These are phyloP conservation scores for Gossypium laxum DNA, from an alignment of 441 rosid genomes.

Conservation along the genomic window DNA sequence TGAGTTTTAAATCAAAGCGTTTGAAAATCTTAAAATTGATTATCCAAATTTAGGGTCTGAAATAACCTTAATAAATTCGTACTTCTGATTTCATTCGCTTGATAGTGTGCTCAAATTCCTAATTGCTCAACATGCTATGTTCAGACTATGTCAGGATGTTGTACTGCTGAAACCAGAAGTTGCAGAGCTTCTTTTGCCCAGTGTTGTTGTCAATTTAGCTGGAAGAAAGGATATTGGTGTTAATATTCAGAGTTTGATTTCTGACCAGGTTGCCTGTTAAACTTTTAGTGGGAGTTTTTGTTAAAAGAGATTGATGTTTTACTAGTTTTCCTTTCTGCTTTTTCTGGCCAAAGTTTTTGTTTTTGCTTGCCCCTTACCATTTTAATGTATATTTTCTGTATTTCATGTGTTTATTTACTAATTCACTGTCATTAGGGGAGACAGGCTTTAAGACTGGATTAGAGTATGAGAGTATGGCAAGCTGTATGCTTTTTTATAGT, in stretches of 20 bases:
- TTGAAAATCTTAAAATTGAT: conserved; percentile 3
- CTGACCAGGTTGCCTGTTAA: conserved; percentile 49
- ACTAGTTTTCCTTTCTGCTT: neutral
- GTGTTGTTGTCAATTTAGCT: conserved; percentile 66
- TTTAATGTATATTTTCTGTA: neutral
- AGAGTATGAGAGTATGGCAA: neutral
- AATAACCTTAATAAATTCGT: neutral
- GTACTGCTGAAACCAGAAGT: conserved; percentile 75
- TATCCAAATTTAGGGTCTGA: conserved; percentile 8
- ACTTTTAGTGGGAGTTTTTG: neutral
- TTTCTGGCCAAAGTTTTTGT: neutral
- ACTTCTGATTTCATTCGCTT: neutral
- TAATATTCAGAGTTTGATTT: conserved; percentile 49
- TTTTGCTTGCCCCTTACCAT: neutral
- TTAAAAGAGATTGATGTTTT: neutral
- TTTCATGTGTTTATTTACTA: neutral
- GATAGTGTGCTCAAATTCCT: neutral
- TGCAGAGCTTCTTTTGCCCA: conserved; percentile 79
- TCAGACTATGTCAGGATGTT: conserved; percentile 84
- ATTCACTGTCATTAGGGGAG: neutral
- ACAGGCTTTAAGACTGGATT: neutral
- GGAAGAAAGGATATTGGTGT: conserved; percentile 44
- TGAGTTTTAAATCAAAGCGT: neutral
- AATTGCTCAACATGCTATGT: conserved; percentile 15
- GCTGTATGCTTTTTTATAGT: neutral